These are phyloP conservation scores for Lachnum nothofagi DNA, from an alignment of 2,329 filamentous ascomycete genomes.

Conservation along the genomic window DNA sequence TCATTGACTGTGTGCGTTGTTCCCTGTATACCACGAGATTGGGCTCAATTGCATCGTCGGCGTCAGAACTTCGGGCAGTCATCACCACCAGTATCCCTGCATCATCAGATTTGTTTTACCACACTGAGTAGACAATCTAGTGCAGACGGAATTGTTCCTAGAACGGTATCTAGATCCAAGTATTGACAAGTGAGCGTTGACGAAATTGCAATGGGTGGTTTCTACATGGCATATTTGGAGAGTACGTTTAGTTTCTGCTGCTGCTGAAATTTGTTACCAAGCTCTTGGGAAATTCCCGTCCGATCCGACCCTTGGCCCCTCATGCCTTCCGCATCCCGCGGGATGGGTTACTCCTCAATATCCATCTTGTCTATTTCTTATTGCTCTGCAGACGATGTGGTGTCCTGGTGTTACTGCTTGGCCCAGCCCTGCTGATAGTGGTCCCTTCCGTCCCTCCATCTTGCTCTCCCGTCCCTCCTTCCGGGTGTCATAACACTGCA, in stretches of 20 bases:
- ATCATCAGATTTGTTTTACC: slow-evolving; percentile 25
- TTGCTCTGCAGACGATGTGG: slow-evolving; percentile 9
- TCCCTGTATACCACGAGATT: slow-evolving; percentile 42
- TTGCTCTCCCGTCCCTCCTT: slow-evolving; percentile 7
- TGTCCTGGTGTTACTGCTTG: slow-evolving; percentile 17
- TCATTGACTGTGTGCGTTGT: slow-evolving; percentile 32
- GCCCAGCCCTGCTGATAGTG: slow-evolving; percentile 9
- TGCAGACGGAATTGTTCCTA: slow-evolving; percentile 21
- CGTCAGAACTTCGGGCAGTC: slow-evolving; percentile 23
- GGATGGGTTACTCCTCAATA: slow-evolving; percentile 11
- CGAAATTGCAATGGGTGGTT: slow-evolving; percentile 51
- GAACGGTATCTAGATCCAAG: slow-evolving; percentile 13
- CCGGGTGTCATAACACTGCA: slow-evolving; percentile 9
- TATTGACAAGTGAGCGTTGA: slow-evolving; percentile 18
- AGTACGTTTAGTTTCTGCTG: slow-evolving; percentile 30
- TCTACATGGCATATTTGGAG: slow-evolving; percentile 51
- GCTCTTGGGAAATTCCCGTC: slow-evolving; percentile 24
- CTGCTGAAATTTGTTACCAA: slow-evolving; percentile 14
- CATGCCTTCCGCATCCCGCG: slow-evolving; percentile 14
- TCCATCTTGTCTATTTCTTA: slow-evolving; percentile 9
- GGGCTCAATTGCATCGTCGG: slow-evolving; percentile 50
- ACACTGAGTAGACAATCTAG: slow-evolving; percentile 18
- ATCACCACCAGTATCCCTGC: slow-evolving; percentile 25
- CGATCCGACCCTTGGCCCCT: slow-evolving; percentile 11
- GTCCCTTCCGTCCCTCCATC: slow-evolving; percentile 8